Percentiles rank a stretch among this genome's conserved stretches.
These are phyloP conservation scores for Yamadazyma triangularis DNA, from an alignment of 1,139 yeast species.

Conservation along the genomic window DNA sequence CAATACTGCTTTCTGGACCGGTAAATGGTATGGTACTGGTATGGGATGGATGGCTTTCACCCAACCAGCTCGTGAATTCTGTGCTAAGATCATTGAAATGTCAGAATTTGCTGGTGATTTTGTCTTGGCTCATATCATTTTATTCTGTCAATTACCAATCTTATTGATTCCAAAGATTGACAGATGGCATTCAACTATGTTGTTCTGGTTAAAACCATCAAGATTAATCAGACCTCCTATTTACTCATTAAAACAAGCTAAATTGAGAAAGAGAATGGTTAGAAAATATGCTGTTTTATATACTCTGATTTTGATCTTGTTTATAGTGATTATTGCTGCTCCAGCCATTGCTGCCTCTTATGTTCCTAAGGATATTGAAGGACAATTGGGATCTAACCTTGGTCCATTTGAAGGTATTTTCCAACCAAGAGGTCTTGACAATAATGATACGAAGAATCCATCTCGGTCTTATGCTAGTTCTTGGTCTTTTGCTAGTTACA, in stretches of 20 bases:
- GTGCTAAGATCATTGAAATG: constrained; percentile 90
- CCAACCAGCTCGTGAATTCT: constrained; percentile 94
- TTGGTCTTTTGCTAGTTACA: constrained; percentile 47
- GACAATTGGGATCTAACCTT: constrained; percentile 20
- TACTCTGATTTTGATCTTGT: constrained; percentile 63
- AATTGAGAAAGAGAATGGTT: constrained; percentile 98
- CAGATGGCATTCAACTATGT: constrained; percentile 97
- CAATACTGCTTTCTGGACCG: constrained; percentile 99
- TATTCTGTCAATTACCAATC: constrained; percentile 87
- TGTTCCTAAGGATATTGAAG: constrained; percentile 28
- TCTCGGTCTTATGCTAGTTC: constrained; percentile 44
- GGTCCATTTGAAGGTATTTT: constrained; percentile 66
- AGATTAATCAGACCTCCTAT: constrained; percentile 99
- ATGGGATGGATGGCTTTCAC: constrained; percentile 95
- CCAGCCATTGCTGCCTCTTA: constrained; percentile 75
- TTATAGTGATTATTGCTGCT: constrained; percentile 77
- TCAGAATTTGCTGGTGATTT: constrained; percentile 98
- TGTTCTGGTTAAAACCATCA: constrained; percentile 98
- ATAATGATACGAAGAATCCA: constrained; percentile 74
- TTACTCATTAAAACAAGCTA: constrained; percentile 93
- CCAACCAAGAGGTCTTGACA: constrained; percentile 79
- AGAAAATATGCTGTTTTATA: constrained; percentile 87
- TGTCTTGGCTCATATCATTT: constrained; percentile 80
- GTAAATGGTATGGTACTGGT: constrained; percentile 97
- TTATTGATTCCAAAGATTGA: constrained; percentile 84